Conservation (phyloP, 306 rosid species). For the Luffa acutangula region DNA sequence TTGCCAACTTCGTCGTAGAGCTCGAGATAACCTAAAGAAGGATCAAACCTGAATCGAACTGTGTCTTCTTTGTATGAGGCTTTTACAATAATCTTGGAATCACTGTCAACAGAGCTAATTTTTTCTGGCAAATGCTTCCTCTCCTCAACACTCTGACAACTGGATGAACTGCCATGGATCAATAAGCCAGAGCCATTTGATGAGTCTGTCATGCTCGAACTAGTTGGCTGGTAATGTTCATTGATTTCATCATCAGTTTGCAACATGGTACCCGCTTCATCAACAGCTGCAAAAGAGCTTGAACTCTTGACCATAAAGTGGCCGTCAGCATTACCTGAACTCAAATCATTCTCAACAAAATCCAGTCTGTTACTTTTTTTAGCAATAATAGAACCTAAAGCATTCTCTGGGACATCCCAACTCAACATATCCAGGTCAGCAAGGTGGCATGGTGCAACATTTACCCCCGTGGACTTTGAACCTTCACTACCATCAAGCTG, state of each 20-base stretch:
- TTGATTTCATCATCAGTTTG: conserved; percentile 26
- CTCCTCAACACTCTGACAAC: conserved; percentile 50
- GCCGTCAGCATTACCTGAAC: conserved; percentile 17
- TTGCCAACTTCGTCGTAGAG: conserved; percentile 63
- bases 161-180: conserved; percentile 43
- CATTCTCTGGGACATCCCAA: conserved; percentile 21
- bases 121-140: conserved; percentile 26
- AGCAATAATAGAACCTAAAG: conserved; percentile 18
- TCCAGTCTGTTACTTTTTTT: conserved; percentile 12
- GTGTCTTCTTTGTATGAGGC: conserved; percentile 66
- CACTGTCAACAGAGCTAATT: conserved; percentile 25
- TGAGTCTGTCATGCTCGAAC: conserved; percentile 59
- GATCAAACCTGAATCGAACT: conserved; percentile 64
- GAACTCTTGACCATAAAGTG: conserved; percentile 31
- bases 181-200: conserved; percentile 35
- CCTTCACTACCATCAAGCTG: conserved; percentile 23
- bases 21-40: conserved; percentile 37
- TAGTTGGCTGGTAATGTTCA: conserved; percentile 35
- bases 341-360: conserved; percentile 15
- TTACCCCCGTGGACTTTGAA: conserved; percentile 28
- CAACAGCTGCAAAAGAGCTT: conserved; percentile 25
- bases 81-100: conserved; percentile 47
- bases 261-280: conserved; percentile 25
- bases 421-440: conserved; percentile 14
- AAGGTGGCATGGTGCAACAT: conserved; percentile 21